Conservation (phyloP, 176 grass and related monocot species). For the Elaeis guineensis region DNA sequence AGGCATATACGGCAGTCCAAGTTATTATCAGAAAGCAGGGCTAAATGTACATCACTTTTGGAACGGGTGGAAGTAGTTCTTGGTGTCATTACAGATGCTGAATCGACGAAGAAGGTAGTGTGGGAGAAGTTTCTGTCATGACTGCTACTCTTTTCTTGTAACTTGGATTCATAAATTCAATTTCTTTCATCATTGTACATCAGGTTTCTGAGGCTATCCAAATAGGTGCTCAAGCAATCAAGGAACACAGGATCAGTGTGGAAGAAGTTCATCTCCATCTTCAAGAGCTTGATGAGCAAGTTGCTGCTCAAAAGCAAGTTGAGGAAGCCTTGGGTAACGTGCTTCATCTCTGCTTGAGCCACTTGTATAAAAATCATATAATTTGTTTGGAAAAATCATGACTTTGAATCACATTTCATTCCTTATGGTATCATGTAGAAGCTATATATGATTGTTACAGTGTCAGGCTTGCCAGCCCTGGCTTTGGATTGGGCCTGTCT, state of each 20-base stretch:
- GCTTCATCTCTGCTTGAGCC: slow-evolving; percentile 3
- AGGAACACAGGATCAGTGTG: slow-evolving; percentile 52
- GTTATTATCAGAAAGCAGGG: slow-evolving; percentile 57
- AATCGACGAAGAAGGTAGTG: slow-evolving; percentile 65
- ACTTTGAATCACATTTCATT: not conserved
- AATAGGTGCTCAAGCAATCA: slow-evolving; percentile 56
- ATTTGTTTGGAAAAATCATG: not conserved
- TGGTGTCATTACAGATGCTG: slow-evolving; percentile 49
- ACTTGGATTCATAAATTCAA: not conserved
- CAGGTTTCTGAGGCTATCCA: slow-evolving; percentile 91
- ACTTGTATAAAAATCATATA: slow-evolving; percentile 1
- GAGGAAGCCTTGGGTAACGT: slow-evolving; percentile 50
- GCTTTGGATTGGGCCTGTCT: not conserved
- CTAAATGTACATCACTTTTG: slow-evolving; percentile 37
- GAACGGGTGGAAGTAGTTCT: slow-evolving; percentile 73
- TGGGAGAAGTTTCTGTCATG: not conserved
- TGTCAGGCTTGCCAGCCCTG: no score
- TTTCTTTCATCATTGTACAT: slow-evolving; percentile 9
- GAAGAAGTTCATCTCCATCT: slow-evolving; percentile 54
- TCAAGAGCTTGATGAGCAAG: slow-evolving; percentile 66
- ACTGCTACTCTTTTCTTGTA: slow-evolving; percentile 1
- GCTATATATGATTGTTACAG: no score
- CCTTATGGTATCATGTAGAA: no score
- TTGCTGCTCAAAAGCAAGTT: slow-evolving; percentile 66
- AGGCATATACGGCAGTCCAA: slow-evolving; percentile 54